Evolutionary conservation across 2,329 filamentous ascomycete genomes (phyloP).

Genomic region (Aspergillus niger): DNA sequence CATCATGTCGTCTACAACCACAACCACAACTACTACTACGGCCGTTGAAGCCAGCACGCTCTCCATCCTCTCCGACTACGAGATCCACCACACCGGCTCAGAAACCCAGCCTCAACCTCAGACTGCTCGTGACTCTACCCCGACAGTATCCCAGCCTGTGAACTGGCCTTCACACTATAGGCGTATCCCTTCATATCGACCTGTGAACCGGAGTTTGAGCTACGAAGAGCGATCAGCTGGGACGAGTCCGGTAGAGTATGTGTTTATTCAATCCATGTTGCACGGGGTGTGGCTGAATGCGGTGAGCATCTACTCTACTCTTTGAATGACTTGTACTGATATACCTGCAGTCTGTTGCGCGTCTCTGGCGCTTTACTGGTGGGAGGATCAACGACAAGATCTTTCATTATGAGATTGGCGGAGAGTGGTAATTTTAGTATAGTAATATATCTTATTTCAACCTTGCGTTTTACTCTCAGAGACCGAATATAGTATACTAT

Average conservation of each 20-base stretch:
- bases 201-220: constrained; percentile 48
- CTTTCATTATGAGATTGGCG: constrained; percentile 57
- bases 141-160: constrained; percentile 12
- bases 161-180: constrained; percentile 53
- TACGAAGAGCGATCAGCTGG: constrained; percentile 47
- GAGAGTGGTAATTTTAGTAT: constrained; percentile 48
- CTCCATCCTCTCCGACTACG: constrained; percentile 30
- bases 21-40: constrained; percentile 7
- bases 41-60: constrained; percentile 20
- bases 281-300: constrained; percentile 49
- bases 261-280: constrained; percentile 56
- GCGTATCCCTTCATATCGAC: constrained; percentile 52
- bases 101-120: background rate
- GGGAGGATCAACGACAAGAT: constrained; percentile 53
- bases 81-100: constrained; percentile 29
- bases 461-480: too few relatives aligned
- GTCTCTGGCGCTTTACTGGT: constrained; percentile 53
- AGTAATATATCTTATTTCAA: background rate
- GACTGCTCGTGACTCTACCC: background rate
- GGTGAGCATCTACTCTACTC: constrained; percentile 16
- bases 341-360: constrained; percentile 35
- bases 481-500: too few relatives aligned
- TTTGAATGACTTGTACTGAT: background rate
- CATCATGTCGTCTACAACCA: constrained; percentile 27
- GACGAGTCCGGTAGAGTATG: constrained; percentile 47